Base-by-base conservation (phyloP, 176 grass and related monocot species). In the Rhynchospora tenuis region DNA sequence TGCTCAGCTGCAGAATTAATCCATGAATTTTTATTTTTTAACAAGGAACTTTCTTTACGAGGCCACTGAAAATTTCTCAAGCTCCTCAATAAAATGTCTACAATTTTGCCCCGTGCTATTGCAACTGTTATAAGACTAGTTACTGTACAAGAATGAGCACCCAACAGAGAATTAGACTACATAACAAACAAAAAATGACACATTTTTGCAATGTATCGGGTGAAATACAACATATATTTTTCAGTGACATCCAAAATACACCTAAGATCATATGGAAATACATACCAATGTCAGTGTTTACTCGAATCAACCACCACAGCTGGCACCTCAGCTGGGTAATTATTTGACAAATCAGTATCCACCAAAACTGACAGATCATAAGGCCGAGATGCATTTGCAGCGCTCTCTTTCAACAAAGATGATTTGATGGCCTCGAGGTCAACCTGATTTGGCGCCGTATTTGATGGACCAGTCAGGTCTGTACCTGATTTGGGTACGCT, bases 391-490 rank as follows among this genome's bases (percentile, higher is more conserved):
- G 87, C 79, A 28, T 85, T 52, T 38, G 90, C 93, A 1, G 87
- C 87, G 72, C 87, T 93, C 79, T 95, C 86, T 83, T 86, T 95
- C 64, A 95, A 65, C 61, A 92, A 83, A 48, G 96, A 95, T 15
- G 90, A 88, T 68, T 93, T 99, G n/a, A 94, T 92, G 28, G 90
- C 89, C 59, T 99, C 96, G 33, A 88, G 85, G 84, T 99, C 88
- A 45, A 61, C 84, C 50, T 83, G 88, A 55, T 83, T 65, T 29
- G 47, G 81, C 2, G 17, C n/a, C 2, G 57, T 54, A n/a, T 14
- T 82, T 29, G 80, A 65, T 28, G 62, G 1, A 7, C 50, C 50
- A 19, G 55, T 56, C 50, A 77, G 73, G 48, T 77, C 73, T 54
- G 75, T 26, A 70, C 78, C 51, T 24, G 86, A 82, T 26, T 67